phyloP scores from a whole-genome alignment of 78 protist species.

The Pigoraptor vietnamica region DNA sequence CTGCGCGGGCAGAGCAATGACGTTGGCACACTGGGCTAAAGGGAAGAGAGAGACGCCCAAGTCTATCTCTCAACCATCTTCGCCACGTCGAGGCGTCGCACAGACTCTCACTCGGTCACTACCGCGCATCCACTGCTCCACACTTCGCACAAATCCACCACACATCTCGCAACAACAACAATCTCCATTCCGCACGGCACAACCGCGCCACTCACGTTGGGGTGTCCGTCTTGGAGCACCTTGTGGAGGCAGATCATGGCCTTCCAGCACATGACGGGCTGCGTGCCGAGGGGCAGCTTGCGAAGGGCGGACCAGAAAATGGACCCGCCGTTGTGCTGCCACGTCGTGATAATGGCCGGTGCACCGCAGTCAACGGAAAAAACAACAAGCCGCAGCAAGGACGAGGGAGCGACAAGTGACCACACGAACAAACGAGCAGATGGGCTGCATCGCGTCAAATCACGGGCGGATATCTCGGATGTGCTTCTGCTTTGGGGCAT shows the following conservation, averaged over 20 bases:
- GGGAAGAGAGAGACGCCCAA: no score
- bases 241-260: conserved; percentile 16
- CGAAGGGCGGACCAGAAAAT: conserved; percentile 19
- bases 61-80: no score
- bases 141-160: no score
- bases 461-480: not conserved
- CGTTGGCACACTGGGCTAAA: no score
- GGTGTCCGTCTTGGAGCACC: conserved; percentile 29
- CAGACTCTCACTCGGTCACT: no score
- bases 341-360: not conserved
- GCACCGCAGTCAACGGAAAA: not conserved
- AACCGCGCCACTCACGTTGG: not conserved
- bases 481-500: conserved; percentile 11
- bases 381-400: no score
- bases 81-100: no score
- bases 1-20: no score
- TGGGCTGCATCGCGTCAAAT: not conserved
- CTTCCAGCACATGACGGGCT: conserved; percentile 22
- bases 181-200: no score
- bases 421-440: not conserved
- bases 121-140: no score
- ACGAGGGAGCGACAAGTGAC: not conserved
- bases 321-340: not conserved
- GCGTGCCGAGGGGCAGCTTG: conserved; percentile 12
- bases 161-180: no score